Evolutionary conservation across 257 asterid genomes (phyloP).

Genomic region (Solanum sparsipilum): DNA sequence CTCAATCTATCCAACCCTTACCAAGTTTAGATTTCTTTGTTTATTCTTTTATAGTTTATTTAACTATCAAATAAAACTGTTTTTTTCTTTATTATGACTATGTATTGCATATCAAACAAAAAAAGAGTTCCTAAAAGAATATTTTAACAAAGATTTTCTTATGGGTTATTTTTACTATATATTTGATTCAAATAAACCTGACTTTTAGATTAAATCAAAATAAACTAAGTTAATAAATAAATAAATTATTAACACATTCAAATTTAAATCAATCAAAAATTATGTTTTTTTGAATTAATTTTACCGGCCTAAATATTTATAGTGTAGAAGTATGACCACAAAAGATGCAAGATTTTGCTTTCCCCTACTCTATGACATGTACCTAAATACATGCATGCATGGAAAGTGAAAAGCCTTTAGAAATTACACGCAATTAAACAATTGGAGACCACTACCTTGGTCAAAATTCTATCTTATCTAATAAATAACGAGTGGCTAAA

Average conservation of each 20-base stretch:
- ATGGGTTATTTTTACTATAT: background rate
- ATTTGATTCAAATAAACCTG: background rate
- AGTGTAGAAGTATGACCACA: background rate
- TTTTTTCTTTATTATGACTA: background rate
- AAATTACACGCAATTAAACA: background rate
- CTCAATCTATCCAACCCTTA: background rate
- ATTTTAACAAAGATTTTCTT: background rate
- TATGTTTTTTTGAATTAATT: background rate
- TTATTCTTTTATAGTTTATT: background rate
- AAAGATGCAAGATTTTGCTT: background rate
- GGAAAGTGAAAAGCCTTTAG: background rate
- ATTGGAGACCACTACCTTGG: background rate
- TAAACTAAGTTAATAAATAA: background rate
- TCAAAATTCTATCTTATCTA: background rate
- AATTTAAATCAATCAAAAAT: background rate
- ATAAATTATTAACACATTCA: background rate
- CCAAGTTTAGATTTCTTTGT: background rate
- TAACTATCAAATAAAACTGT: background rate
- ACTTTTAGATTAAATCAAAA: background rate
- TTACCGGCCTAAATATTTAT: background rate
- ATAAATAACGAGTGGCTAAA: background rate
- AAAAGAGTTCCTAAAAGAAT: background rate
- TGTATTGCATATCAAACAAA: background rate
- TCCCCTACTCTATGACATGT: background rate
- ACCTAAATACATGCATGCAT: background rate